A percentile compares a stretch with the other conserved stretches of the same genome.
Evolutionary conservation across 495 filamentous ascomycete genomes (phyloP).

Genomic region (Staphylotrichum longicolle): DNA sequence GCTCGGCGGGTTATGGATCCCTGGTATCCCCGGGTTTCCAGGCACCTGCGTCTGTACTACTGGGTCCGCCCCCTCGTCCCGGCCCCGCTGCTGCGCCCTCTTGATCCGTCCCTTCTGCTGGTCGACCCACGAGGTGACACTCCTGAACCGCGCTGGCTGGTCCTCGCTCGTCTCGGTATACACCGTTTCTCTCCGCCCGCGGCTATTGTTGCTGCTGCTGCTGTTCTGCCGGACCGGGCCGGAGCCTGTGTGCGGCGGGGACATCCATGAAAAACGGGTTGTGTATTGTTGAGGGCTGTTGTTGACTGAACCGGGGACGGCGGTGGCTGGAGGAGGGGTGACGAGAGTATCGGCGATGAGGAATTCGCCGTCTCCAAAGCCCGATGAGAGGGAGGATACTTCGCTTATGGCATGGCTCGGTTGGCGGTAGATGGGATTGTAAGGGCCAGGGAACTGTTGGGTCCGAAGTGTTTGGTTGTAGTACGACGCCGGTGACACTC

Average conservation of each 20-base stretch:
- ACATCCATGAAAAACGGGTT: conserved; percentile 43
- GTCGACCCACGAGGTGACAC: conserved; percentile 60
- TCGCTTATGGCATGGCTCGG: conserved; percentile 37
- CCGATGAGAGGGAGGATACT: conserved; percentile 53
- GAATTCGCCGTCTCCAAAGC: conserved; percentile 53
- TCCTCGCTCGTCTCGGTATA: conserved; percentile 51
- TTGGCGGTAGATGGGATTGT: conserved; percentile 35
- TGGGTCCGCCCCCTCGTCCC: conserved; percentile 15
- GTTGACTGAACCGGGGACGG: conserved; percentile 6
- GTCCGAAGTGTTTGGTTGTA: conserved; percentile 41
- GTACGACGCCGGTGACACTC: conserved; percentile 30
- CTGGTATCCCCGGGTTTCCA: conserved; percentile 32
- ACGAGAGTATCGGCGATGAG: conserved; percentile 30
- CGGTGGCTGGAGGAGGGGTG: conserved; percentile 21
- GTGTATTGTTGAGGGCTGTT: conserved; percentile 17
- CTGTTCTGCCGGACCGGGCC: not conserved
- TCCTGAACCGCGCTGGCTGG: conserved; percentile 53
- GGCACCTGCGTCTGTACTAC: conserved; percentile 28
- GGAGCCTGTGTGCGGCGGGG: conserved; percentile 10
- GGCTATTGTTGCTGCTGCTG: conserved; percentile 3
- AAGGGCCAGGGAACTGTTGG: conserved; percentile 37
- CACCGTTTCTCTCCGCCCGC: conserved; percentile 40
- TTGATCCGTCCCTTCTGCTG: conserved; percentile 51
- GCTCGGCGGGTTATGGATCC: conserved; percentile 34
- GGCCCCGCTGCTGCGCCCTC: conserved; percentile 33